Base-by-base conservation (phyloP, 345 rosid genomes). In the Ricinus communis region DNA sequence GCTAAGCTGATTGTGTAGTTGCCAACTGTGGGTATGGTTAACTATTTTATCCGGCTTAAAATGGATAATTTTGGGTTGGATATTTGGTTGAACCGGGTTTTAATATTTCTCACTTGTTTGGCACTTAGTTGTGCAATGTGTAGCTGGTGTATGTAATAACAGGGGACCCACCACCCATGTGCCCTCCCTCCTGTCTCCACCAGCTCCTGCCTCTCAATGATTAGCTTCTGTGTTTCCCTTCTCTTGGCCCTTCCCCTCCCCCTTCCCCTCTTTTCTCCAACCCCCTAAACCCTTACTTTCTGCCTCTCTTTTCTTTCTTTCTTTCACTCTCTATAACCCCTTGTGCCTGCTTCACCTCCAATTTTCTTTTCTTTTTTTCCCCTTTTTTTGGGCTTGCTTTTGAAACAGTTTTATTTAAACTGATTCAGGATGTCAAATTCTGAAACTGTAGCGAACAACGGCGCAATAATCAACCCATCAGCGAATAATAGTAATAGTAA, bases 131-230 rank as follows among this genome's bases (percentile, higher is more conserved):
- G 47, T 43, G 14, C 8, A 38, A 24, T 22, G 57, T 30, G 45
- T 67, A 53, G 71, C 36, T 69, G 71, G 33, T 36, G 2, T 74
- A 38, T 45, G 45, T 61, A 54, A 45, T 36, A 27, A 18, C 27
- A 85, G 93, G 85, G 96, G 84, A 21, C 92, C 98, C 96, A 89
- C 90, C 87, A 78, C 96, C 93, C 97, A 95, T 95, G 96, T 95
- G 98, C 90, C 84, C 85, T 87, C 87, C 90, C 73, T 82, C 96
- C 90, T 87, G 98, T 95, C 97, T 92, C 97, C 97, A 92, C 99
- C 98, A 85, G 97, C 96, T 86, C 85, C 91, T 90, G 87, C 97
- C 90, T 76, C 96, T 90, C 96, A 92, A 95, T 92, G 79, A 92
- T 92, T 87, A 87, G 89, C 85, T 66, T 33, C 74, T 77, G 79